Percentiles rank a stretch among this genome's conserved stretches.
phyloP scores from a whole-genome alignment of 2,329 filamentous ascomycete genomes.

The Phyllosticta citriasiana region DNA sequence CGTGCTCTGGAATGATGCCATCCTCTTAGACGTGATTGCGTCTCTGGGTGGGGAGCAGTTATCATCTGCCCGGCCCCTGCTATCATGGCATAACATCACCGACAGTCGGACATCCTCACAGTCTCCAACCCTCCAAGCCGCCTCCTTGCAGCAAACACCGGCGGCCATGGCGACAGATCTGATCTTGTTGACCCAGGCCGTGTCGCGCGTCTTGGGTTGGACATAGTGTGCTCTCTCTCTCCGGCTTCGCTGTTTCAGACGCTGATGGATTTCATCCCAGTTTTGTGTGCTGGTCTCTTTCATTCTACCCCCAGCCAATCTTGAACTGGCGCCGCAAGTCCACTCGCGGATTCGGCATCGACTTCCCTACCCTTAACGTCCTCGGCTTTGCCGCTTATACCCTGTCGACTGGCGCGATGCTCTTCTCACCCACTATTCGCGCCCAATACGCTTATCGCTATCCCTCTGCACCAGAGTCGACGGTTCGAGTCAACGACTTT shows the following conservation, averaged over 20 bases:
- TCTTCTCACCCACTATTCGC: slow-evolving; percentile 69
- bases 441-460: slow-evolving; percentile 76
- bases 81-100: not conserved
- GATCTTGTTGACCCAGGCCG: slow-evolving; percentile 21
- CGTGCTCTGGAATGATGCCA: slow-evolving; percentile 8
- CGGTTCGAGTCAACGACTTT: slow-evolving; percentile 83
- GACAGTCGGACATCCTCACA: not conserved
- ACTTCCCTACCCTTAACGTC: slow-evolving; percentile 71
- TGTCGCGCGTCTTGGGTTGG: slow-evolving; percentile 28
- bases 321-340: slow-evolving; percentile 68
- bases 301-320: slow-evolving; percentile 85
- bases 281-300: slow-evolving; percentile 48
- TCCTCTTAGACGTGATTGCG: not conserved
- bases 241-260: not conserved
- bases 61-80: not conserved
- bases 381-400: slow-evolving; percentile 67
- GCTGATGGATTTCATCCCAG: not conserved
- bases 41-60: not conserved
- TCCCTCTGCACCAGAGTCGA: slow-evolving; percentile 61
- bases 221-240: slow-evolving; percentile 15
- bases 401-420: slow-evolving; percentile 62
- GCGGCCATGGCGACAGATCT: slow-evolving; percentile 16
- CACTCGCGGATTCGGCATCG: slow-evolving; percentile 75
- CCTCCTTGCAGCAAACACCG: not conserved
- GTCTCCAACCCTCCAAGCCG: not conserved